phyloP scores from a whole-genome alignment of 495 filamentous ascomycete species.

The Daldinia decipiens region DNA sequence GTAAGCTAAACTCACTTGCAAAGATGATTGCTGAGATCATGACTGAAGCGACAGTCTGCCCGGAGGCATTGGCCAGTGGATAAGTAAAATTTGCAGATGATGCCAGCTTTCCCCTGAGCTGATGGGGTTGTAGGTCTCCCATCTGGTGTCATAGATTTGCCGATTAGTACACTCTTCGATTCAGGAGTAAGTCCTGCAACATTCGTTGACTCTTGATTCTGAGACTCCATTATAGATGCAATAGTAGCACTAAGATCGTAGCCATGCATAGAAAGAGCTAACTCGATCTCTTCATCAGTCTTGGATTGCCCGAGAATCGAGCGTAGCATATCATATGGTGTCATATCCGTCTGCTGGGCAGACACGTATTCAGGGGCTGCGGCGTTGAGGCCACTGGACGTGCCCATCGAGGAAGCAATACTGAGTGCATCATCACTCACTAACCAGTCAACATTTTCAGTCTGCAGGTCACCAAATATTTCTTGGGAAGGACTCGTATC shows the following conservation, averaged over 20 bases:
- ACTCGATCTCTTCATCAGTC: constrained; percentile 92
- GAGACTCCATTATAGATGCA: constrained; percentile 79
- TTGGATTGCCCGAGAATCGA: constrained; percentile 91
- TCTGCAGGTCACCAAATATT: constrained; percentile 89
- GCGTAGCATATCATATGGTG: constrained; percentile 95
- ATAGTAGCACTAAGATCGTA: constrained; percentile 95
- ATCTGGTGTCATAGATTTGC: constrained; percentile 85
- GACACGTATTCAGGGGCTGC: constrained; percentile 83
- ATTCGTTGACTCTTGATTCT: constrained; percentile 55
- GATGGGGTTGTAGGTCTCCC: constrained; percentile 77
- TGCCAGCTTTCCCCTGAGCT: constrained; percentile 74
- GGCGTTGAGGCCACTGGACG: constrained; percentile 73
- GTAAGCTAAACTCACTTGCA: constrained; percentile 83
- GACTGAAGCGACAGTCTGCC: constrained; percentile 96
- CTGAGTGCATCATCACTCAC: constrained; percentile 89
- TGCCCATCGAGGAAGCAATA: constrained; percentile 75
- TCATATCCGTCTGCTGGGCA: constrained; percentile 87
- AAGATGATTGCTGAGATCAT: constrained; percentile 92
- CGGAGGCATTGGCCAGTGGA: constrained; percentile 91
- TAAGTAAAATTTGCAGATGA: constrained; percentile 96
- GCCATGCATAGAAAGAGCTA: constrained; percentile 84
- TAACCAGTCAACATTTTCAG: constrained; percentile 95
- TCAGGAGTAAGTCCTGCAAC: constrained; percentile 58
- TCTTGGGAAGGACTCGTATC: constrained; percentile 79
- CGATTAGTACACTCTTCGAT: constrained; percentile 74